These are phyloP conservation scores for Cyclotella sp. DNA, from an alignment of 108 stramenopile species.

Conservation along the genomic window DNA sequence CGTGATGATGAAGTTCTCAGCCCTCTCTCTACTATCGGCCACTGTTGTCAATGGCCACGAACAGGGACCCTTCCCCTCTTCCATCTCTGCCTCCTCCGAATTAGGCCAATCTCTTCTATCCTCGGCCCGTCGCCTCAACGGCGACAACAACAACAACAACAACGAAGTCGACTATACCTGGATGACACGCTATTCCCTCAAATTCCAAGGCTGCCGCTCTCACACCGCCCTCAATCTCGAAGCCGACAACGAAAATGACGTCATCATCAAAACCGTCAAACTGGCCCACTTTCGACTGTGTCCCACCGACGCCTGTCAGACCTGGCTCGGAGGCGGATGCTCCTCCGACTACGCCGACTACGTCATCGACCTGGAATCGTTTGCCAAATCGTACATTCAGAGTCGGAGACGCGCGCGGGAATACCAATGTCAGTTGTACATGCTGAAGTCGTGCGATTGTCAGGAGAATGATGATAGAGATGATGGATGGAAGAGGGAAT, in stretches of 20 bases:
- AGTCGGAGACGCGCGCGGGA: conserved; percentile 13
- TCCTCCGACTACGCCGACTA: conserved; percentile 40
- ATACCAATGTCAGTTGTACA: conserved; percentile 31
- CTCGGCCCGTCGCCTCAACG: conserved; percentile 54
- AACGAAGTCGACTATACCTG: conserved; percentile 34
- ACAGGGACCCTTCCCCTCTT: conserved; percentile 17
- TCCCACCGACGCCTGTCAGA: conserved; percentile 21
- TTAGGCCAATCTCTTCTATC: conserved; percentile 56
- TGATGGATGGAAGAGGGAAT: conserved; percentile 36
- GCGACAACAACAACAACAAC: conserved; percentile 21
- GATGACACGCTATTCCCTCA: conserved; percentile 46
- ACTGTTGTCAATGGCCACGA: conserved; percentile 27
- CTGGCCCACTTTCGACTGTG: conserved; percentile 47
- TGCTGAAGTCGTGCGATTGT: conserved; percentile 33
- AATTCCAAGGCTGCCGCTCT: conserved; percentile 48
- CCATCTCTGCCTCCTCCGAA: conserved; percentile 47
- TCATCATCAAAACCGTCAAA: conserved; percentile 16
- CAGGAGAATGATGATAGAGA: conserved; percentile 38
- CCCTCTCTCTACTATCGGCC: conserved; percentile 22
- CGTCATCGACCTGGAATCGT: conserved; percentile 32
- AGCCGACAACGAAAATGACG: conserved; percentile 37
- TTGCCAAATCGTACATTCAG: conserved; percentile 34
- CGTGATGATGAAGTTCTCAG: conserved; percentile 50
- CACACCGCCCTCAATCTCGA: conserved; percentile 24
- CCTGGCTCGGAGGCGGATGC: conserved; percentile 28